Evolutionary conservation across 2,329 filamentous ascomycete species (phyloP).

Genomic region (Shiraia sp.): DNA sequence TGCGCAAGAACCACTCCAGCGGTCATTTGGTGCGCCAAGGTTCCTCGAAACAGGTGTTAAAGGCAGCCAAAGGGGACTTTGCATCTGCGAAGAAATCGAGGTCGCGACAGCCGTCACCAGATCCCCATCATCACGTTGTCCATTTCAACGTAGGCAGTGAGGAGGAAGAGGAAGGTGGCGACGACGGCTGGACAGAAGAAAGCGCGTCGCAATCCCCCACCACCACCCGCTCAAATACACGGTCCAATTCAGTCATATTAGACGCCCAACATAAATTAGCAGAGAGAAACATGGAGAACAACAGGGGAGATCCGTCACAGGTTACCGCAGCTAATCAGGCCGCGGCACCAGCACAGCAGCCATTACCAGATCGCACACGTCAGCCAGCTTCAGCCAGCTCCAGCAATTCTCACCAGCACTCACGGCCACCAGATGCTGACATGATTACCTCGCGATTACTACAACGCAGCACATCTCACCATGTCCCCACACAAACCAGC

Average conservation of each 20-base stretch:
- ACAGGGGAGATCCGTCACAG: slow-evolving; percentile 22
- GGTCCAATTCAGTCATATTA: slow-evolving; percentile 45
- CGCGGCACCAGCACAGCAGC: slow-evolving; percentile 14
- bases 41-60: slow-evolving; percentile 45
- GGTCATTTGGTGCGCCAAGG: slow-evolving; percentile 49
- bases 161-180: slow-evolving; percentile 30
- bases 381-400: slow-evolving; percentile 32
- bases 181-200: slow-evolving; percentile 49
- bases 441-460: slow-evolving; percentile 70
- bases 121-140: slow-evolving; percentile 43
- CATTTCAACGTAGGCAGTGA: slow-evolving; percentile 46
- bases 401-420: slow-evolving; percentile 37
- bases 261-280: slow-evolving; percentile 35
- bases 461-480: slow-evolving; percentile 64
- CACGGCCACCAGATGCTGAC: slow-evolving; percentile 58
- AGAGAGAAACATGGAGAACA: slow-evolving; percentile 27
- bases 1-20: slow-evolving; percentile 51
- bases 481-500: slow-evolving; percentile 68
- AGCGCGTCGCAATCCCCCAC: slow-evolving; percentile 48
- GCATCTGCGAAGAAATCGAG: slow-evolving; percentile 36
- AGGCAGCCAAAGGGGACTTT: slow-evolving; percentile 40
- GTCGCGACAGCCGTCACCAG: slow-evolving; percentile 38
- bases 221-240: slow-evolving; percentile 47
- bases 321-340: slow-evolving; percentile 11
- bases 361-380: slow-evolving; percentile 33